Base-by-base conservation (phyloP, 2,329 filamentous ascomycete genomes). In the Chrysosporium queenslandicum region DNA sequence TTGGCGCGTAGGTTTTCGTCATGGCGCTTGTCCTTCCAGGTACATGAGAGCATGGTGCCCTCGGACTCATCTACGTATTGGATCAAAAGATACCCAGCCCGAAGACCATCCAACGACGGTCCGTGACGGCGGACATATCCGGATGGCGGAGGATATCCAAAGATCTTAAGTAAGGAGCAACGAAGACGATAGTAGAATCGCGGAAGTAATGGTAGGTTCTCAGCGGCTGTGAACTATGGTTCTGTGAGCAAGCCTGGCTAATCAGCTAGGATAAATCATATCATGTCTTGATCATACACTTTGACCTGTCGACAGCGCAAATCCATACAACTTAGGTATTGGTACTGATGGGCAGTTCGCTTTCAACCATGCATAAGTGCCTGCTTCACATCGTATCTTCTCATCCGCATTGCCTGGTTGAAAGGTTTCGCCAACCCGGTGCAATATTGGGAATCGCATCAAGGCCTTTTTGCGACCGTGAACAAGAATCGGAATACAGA, bases 401-500 rank as follows among this genome's bases (percentile, higher is more conserved):
- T 55, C 54, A 16, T 55, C 54, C n/a, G 50, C 39, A 47, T 55
- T 55, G 14, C 54, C 50, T 1, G 54, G 54, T 27, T 51, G 50
- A 51, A 55, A 53, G 2, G 18, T 25, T 47, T 55, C 54, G 3
- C 54, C 54, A 12, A 53, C 51, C 30, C 46, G 45, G 27, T 55
- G 51, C 27, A 48, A 36, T 25, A 53, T 40, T 20, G 54, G 54
- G 32, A 55, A 53, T 32, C 54, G 46, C 40, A 55, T 53, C 21
- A 53, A 43, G 21, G 51, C 27, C 40, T 47, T 53, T 6, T 29
- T n/a, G n/a, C n/a, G 49, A 8, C 21, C 34, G 2, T 7, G 40
- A 37, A 47, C 36, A 12, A 14, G 4, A 18, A 55, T 42, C 14
- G 54, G 54, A 27, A 70, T 57, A 52, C 65, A 70, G 46, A 67